Evolutionary conservation across 257 asterid genomes (phyloP).

Genomic region (Ehretia macrophylla): DNA sequence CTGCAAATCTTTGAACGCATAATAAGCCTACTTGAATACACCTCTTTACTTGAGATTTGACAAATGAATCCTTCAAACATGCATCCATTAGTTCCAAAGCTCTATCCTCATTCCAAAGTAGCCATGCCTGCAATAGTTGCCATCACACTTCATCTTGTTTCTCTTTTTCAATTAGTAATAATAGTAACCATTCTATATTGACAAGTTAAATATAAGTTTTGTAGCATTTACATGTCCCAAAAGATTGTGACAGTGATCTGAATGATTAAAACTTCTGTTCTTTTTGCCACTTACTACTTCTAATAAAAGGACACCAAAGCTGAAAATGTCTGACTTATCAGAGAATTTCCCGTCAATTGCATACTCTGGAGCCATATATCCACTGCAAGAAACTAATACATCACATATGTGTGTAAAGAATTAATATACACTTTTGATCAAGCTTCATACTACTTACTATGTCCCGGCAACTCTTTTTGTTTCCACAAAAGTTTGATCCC

Average conservation of each 20-base stretch:
- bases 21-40: constrained; percentile 35
- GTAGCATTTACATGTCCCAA: constrained; percentile 29
- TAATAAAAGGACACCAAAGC: constrained; percentile 39
- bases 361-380: constrained; percentile 46
- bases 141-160: neutral
- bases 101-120: constrained; percentile 26
- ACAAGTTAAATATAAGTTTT: too few species aligned
- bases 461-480: constrained; percentile 35
- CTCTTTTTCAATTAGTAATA: too few species aligned
- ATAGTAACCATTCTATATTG: too few species aligned
- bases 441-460: constrained; percentile 15
- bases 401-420: neutral
- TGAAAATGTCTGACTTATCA: constrained; percentile 35
- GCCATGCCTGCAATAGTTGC: constrained; percentile 30
- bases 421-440: neutral
- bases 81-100: constrained; percentile 30
- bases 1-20: constrained; percentile 28
- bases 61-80: constrained; percentile 14
- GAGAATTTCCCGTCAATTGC: constrained; percentile 41
- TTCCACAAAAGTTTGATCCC: constrained; percentile 14
- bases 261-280: constrained; percentile 24
- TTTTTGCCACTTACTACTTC: constrained; percentile 41
- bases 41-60: constrained; percentile 29
- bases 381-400: constrained; percentile 22
- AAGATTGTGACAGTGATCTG: constrained; percentile 25